Evolutionary conservation across 2,329 filamentous ascomycete species (phyloP), one percentile per base, ranked within the genome.

Genomic region (Aspergillus chevalieri): DNA sequence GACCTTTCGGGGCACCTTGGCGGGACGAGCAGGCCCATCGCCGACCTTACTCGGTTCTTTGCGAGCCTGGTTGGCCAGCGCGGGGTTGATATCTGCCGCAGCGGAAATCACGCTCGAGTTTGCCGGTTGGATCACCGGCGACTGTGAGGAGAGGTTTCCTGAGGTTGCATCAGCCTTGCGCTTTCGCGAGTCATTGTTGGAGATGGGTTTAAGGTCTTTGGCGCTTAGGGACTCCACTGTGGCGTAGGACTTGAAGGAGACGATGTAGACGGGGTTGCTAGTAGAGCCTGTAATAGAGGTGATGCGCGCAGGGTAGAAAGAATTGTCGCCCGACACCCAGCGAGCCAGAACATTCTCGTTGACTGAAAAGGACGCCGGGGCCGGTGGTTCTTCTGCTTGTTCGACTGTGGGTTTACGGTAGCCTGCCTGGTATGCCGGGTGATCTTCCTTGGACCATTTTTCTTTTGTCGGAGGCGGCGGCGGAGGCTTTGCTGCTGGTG

Each of bases 271-370:
- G 33, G 91, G 92, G 47, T 89, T 87, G 41, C 84, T 87, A n/a
- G 86, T 85, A 7, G 90, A 95, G 51, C 93, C 93, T 19, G 92
- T 96, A 61, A 96, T 91, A 47, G 87, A 91, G 46, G 89, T 92
- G 69, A 98, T 95, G 62, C 89, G 85, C 39, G 91, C 93, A 43
- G 89, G 86, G 73, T 97, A 97, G 73, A 91, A 96, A 21, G 81
- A 81, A 64, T 87, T 89, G 70, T 98, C 93, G 48, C 89, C 90
- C 8, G 89, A 87, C 43, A 86, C 75, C 89, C 91, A 98, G 71
- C 92, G 91, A 43, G 92, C 93, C 69, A 93, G 78, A 47, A 96
- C 87, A 28, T 78, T 87, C 63, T 98, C 93, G 66, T 95, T 95
- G 57, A 95, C 88, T 50, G 86, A 82, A 72, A 91, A 95, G 8